Evolutionary conservation across 2,329 filamentous ascomycete species (phyloP).

Genomic region (Shiraia sp.): DNA sequence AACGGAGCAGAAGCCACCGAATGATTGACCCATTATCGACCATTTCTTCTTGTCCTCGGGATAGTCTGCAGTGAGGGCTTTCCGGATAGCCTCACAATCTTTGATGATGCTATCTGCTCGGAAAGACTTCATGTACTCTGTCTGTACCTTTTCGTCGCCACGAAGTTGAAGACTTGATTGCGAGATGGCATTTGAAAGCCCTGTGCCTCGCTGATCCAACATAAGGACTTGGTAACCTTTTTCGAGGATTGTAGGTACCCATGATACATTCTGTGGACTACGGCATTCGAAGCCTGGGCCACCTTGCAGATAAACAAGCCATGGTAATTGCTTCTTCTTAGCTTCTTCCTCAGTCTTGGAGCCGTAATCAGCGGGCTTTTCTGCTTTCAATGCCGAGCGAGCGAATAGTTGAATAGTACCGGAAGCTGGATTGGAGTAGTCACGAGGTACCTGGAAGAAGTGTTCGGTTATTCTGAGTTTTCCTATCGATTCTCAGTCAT

Average conservation of each 20-base stretch:
- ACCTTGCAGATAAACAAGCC: slow-evolving; percentile 77
- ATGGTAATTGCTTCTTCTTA: slow-evolving; percentile 57
- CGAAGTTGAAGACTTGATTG: slow-evolving; percentile 69
- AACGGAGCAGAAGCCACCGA: slow-evolving; percentile 83
- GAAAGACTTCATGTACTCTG: slow-evolving; percentile 80
- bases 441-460: slow-evolving; percentile 83
- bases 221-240: slow-evolving; percentile 82
- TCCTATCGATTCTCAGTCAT: slow-evolving; percentile 54
- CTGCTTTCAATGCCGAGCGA: slow-evolving; percentile 69
- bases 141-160: slow-evolving; percentile 68
- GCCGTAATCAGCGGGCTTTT: slow-evolving; percentile 59
- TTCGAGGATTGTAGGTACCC: slow-evolving; percentile 72
- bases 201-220: slow-evolving; percentile 90
- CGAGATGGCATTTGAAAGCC: slow-evolving; percentile 79
- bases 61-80: slow-evolving; percentile 71
- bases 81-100: slow-evolving; percentile 84
- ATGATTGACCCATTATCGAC: slow-evolving; percentile 88
- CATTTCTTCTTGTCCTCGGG: slow-evolving; percentile 74
- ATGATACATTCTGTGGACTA: slow-evolving; percentile 71
- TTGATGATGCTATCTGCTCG: slow-evolving; percentile 88
- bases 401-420: slow-evolving; percentile 76
- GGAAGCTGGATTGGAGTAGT: slow-evolving; percentile 67
- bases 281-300: slow-evolving; percentile 81
- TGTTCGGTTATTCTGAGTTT: slow-evolving; percentile 77
- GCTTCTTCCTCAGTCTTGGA: slow-evolving; percentile 56